phyloP scores from a whole-genome alignment of 129 eudicot genomes.

The Centaurea solstitialis region DNA sequence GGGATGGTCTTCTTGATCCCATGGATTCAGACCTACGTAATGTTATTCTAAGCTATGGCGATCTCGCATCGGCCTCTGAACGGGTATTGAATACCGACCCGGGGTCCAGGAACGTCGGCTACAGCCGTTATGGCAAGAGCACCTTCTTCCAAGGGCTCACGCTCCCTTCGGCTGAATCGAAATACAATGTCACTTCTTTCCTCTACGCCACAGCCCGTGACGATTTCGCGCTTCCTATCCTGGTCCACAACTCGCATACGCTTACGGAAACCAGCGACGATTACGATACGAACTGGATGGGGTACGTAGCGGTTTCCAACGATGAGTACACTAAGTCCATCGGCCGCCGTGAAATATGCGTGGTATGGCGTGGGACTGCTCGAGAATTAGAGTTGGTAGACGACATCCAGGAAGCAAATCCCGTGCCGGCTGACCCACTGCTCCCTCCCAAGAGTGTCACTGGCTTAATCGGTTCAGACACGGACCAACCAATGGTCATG shows the following conservation, averaged over 20 bases:
- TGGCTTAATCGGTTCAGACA: neutral
- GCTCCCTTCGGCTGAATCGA: slow-evolving; percentile 22
- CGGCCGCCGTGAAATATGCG: slow-evolving; percentile 16
- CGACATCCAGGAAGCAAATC: slow-evolving; percentile 22
- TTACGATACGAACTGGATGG: slow-evolving; percentile 40
- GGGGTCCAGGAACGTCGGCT: slow-evolving; percentile 42
- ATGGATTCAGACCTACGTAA: slow-evolving; percentile 30
- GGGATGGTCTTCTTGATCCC: slow-evolving; percentile 56
- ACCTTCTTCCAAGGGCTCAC: slow-evolving; percentile 9
- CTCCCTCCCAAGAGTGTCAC: neutral
- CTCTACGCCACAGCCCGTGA: neutral
- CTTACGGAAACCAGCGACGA: slow-evolving; percentile 32
- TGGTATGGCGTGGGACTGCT: slow-evolving; percentile 42
- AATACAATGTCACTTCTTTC: slow-evolving; percentile 21
- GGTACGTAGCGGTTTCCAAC: slow-evolving; percentile 44
- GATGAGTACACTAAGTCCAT: slow-evolving; percentile 24
- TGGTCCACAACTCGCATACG: slow-evolving; percentile 23
- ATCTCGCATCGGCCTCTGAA: slow-evolving; percentile 51
- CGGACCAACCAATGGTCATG: no score
- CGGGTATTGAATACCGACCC: slow-evolving; percentile 47
- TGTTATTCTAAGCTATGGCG: slow-evolving; percentile 49
- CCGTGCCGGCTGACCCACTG: neutral
- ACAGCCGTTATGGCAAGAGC: slow-evolving; percentile 3
- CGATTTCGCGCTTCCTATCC: neutral
- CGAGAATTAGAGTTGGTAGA: slow-evolving; percentile 27